These are phyloP conservation scores for Alternaria brassicae DNA, from an alignment of 2,329 filamentous ascomycete species.

Conservation along the genomic window DNA sequence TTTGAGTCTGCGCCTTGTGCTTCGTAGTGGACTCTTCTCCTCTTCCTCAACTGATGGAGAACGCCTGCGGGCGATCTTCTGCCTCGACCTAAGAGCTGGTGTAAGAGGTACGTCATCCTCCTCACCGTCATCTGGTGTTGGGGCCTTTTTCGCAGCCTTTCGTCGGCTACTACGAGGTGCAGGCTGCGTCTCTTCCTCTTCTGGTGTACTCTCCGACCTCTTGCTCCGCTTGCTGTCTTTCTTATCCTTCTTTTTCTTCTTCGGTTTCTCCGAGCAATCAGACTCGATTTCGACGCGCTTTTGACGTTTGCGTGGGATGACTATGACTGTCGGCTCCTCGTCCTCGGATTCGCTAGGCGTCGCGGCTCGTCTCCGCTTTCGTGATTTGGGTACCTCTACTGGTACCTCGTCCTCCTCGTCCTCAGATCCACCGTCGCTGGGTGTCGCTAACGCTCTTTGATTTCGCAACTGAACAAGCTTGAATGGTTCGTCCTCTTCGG, in stretches of 20 bases:
- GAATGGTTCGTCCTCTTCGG: slow-evolving; percentile 8
- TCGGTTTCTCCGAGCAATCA: slow-evolving; percentile 4
- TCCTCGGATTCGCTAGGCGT: slow-evolving; percentile 10
- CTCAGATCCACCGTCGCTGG: slow-evolving; percentile 8
- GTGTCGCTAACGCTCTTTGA: slow-evolving; percentile 13
- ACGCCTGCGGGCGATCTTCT: background rate
- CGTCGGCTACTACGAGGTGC: slow-evolving; percentile 16
- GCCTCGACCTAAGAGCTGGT: background rate
- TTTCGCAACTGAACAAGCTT: slow-evolving; percentile 18
- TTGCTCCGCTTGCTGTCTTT: background rate
- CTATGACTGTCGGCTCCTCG: slow-evolving; percentile 19
- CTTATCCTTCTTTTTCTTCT: slow-evolving; percentile 6
- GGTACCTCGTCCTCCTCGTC: slow-evolving; percentile 5
- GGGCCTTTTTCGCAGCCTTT: slow-evolving; percentile 3
- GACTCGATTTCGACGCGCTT: slow-evolving; percentile 3
- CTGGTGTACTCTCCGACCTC: background rate
- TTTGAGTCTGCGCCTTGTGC: slow-evolving; percentile 9
- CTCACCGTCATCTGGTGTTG: slow-evolving; percentile 7
- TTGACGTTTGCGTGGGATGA: slow-evolving; percentile 22
- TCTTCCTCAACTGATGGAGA: slow-evolving; percentile 9
- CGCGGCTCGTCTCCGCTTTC: slow-evolving; percentile 27
- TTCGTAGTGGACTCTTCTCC: slow-evolving; percentile 11
- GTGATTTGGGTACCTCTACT: slow-evolving; percentile 8
- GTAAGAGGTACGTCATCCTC: slow-evolving; percentile 7
- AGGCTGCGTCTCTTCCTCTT: slow-evolving; percentile 2